These are phyloP conservation scores for Urostyla sp. DNA, from an alignment of 73 alveolate species.

Conservation along the genomic window DNA sequence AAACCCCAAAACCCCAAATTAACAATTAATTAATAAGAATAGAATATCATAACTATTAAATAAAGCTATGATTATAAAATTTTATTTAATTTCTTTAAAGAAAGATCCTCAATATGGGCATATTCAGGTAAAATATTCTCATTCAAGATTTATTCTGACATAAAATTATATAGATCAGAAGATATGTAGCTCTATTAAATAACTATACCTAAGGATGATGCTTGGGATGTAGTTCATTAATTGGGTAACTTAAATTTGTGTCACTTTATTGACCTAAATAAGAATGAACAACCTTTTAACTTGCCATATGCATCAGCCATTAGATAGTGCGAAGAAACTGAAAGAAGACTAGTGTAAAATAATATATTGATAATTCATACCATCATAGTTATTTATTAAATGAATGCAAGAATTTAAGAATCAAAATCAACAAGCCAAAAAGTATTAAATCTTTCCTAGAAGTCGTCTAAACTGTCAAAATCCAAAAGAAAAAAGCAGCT, in stretches of 20 bases:
- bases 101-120: conserved; percentile 43
- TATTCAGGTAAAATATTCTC: conserved; percentile 8
- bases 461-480: conserved; percentile 17
- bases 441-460: conserved; percentile 36
- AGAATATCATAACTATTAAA: no score
- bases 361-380: not conserved
- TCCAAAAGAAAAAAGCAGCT: conserved; percentile 50
- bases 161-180: conserved; percentile 83
- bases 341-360: conserved; percentile 56
- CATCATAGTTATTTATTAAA: conserved; percentile 17
- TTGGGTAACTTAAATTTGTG: conserved; percentile 89
- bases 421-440: conserved; percentile 45
- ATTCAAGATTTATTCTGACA: not conserved
- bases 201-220: conserved; percentile 93
- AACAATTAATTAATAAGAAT: no score
- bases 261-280: conserved; percentile 91
- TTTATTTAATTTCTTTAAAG: not conserved
- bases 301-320: conserved; percentile 75
- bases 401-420: conserved; percentile 55
- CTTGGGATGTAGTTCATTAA: conserved; percentile 95
- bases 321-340: conserved; percentile 81
- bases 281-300: conserved; percentile 78
- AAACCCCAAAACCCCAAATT: no score
- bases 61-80: no score
- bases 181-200: conserved; percentile 94